These are phyloP conservation scores for Platanus orientalis DNA, from an alignment of 164 flowering plant genomes.

Conservation along the genomic window DNA sequence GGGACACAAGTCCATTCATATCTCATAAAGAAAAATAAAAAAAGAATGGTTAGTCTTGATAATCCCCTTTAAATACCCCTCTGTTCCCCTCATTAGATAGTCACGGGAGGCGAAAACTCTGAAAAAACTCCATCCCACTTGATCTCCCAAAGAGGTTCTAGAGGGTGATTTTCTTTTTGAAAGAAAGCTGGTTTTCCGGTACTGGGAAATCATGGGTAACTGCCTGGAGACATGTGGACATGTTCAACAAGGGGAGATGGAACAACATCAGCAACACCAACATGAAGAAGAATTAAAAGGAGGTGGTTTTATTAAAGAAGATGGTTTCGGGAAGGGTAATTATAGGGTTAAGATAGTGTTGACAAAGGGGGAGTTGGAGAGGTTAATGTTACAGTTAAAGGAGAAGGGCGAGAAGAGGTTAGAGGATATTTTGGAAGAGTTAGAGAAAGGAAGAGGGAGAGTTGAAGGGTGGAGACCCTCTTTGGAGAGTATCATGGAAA, in stretches of 20 bases:
- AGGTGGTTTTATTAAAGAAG: conserved; percentile 7
- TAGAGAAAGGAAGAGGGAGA: conserved; percentile 38
- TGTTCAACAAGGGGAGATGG: conserved; percentile 7
- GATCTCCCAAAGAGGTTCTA: too few relatives aligned
- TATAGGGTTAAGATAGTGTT: conserved; percentile 57
- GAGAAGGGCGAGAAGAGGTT: conserved; percentile 32
- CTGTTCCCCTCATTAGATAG: too few relatives aligned
- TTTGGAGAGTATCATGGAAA: conserved; percentile 56
- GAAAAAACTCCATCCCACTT: too few relatives aligned
- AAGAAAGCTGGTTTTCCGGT: background rate
- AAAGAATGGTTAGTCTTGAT: too few relatives aligned
- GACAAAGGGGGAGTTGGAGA: conserved; percentile 56
- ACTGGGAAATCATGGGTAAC: conserved; percentile 39
- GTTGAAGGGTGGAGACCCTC: conserved; percentile 51
- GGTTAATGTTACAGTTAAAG: conserved; percentile 44
- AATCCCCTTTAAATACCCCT: too few relatives aligned
- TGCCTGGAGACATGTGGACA: conserved; percentile 28
- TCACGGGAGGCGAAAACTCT: too few relatives aligned
- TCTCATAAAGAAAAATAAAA: too few relatives aligned
- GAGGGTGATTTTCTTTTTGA: too few relatives aligned
- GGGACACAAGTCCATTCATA: too few relatives aligned
- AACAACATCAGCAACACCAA: conserved; percentile 6
- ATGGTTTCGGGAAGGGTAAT: conserved; percentile 14
- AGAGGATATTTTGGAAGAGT: conserved; percentile 46
- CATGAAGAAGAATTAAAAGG: background rate